Evolutionary conservation across 1,284 basidiomycete species (phyloP), one percentile per base, ranked within the genome.

Genomic region (Trichosporon ovoides): DNA sequence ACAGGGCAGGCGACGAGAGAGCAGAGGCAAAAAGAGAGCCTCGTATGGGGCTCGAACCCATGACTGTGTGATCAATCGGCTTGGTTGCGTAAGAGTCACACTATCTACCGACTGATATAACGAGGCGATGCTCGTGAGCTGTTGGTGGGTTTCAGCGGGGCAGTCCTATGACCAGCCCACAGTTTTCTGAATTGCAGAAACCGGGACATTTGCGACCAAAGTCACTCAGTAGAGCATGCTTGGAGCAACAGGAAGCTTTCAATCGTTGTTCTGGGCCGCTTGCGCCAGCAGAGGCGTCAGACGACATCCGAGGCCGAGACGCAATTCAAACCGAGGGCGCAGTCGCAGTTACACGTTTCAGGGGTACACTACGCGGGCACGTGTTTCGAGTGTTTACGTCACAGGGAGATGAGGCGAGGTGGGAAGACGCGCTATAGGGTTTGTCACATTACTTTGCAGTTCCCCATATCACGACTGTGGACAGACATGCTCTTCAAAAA

Each of bases 91-190:
- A 48, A 48, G 43, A 48, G 43, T 48, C 43, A 48, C 43, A 48
- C 43, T 48, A 48, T 48, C 43, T 48, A 48, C 43, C 43, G 43
- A 48, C 43, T 48, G 43, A 48, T 48, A 48, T 48, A 48, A 48
- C 43, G 43, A 48, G 43, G 43, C 43, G 24, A n/a, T 6, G 7
- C 28, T 28, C 5, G 16, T 6, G 24, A 16, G 28, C 24, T 3
- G 12, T 7, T 19, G 43, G 13, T 13, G 43, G 16, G 22, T 12
- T 48, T 31, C 16, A 28, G 24, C 24, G 43, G 22, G 22, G 13
- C 16, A 16, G 22, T 22, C 1, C 14, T 2, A 31, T n/a, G 28
- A n/a, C 28, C 28, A 31, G 28, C 4, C 5, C 9, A 4, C 4
- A 31, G 4, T 31, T 31, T 31, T 31, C 28, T 31, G 4, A 9